Evolutionary conservation across 2,329 filamentous ascomycete genomes (phyloP).

Genomic region (Bipolaris sorokiniana): DNA sequence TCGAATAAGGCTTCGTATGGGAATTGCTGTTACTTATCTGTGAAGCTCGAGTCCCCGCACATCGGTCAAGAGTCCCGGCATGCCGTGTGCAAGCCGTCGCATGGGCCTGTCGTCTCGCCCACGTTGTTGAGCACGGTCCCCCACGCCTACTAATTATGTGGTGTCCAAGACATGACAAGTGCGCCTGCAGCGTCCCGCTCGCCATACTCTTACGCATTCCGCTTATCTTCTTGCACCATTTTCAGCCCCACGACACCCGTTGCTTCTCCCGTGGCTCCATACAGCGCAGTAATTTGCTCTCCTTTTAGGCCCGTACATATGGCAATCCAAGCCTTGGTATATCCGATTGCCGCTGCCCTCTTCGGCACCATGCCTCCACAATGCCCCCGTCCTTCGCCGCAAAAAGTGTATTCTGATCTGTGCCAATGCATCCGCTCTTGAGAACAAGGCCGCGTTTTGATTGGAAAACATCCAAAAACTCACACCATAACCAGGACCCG

Average conservation of each 20-base stretch:
- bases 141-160: conserved; percentile 10
- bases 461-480: conserved; percentile 24
- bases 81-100: conserved; percentile 14
- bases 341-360: conserved; percentile 20
- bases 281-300: conserved; percentile 20
- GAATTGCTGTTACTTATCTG: conserved; percentile 27
- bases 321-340: conserved; percentile 17
- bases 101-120: conserved; percentile 24
- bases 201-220: conserved; percentile 20
- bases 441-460: conserved; percentile 19
- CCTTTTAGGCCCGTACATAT: conserved; percentile 12
- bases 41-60: conserved; percentile 11
- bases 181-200: conserved; percentile 21
- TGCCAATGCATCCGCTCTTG: conserved; percentile 36
- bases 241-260: conserved; percentile 37
- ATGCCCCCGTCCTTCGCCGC: conserved; percentile 15
- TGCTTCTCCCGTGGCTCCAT: conserved; percentile 27
- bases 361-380: conserved; percentile 21
- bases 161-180: conserved; percentile 14
- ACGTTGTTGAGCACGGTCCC: conserved; percentile 17
- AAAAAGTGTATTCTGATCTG: conserved; percentile 11
- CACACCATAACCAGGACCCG: conserved; percentile 25
- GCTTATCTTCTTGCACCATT: conserved; percentile 30
- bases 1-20: conserved; percentile 15
- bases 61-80: conserved; percentile 6